Evolutionary conservation across 2,329 filamentous ascomycete genomes (phyloP), one percentile per base, ranked within the genome.

Genomic region (Penicillium sclerotigenum): DNA sequence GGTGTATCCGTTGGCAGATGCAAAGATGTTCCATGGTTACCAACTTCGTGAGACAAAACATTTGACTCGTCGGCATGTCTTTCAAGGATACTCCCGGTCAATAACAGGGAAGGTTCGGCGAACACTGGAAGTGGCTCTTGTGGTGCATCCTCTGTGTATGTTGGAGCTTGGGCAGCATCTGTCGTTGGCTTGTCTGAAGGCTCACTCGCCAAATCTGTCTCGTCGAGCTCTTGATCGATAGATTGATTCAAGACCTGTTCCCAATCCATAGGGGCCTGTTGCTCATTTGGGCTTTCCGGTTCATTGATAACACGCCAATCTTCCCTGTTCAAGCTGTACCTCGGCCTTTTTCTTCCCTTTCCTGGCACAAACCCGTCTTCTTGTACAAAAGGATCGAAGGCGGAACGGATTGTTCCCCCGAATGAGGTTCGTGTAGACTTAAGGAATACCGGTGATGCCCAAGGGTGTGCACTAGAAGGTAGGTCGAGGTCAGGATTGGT

Each of bases 361-460:
- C 82, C 83, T 34, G 76, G 81, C 24, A 83, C 76, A 40, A 80
- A 80, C 1, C 83, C 83, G 70, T 89, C 85, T 26, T 89, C 88
- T 57, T 90, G 86, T 14, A 69, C 71, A 49, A 93, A 87, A 4
- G 86, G 82, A 64, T 91, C 86, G 59, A 85, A 81, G 1, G 80
- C 80, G 5, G 81, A 81, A 60, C 88, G 84, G 48, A 87, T 84
- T 0, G 88, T 73, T 0, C 85, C 83, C 1, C 87, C 87, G 54
- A 87, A 87, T 0, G 88, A 91, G 4, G 88, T 76, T 53, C 88
- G 81, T 14, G 84, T 81, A 51, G 87, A 81, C 70, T 89, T 92
- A 20, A 90, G 75, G 63, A 95, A 96, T 0, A 90, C 89, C 0
- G 91, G 91, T 3, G 91, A 95, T 5, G 83, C 79, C 76, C 86